Percentiles rank a stretch among this genome's conserved stretches.
phyloP scores from a whole-genome alignment of 805 yeast genomes.

The Candida glaebosa region DNA sequence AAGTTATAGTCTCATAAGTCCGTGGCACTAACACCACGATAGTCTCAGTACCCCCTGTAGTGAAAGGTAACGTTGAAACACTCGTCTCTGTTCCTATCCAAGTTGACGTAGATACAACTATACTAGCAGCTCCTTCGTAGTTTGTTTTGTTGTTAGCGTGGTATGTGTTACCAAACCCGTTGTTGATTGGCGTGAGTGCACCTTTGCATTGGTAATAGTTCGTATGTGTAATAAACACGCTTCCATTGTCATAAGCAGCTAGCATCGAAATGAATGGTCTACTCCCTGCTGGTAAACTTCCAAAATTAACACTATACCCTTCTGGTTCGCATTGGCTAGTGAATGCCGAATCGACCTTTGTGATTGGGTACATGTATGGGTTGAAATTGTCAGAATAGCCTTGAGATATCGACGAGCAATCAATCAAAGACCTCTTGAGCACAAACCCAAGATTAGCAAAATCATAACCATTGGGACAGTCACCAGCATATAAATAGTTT shows the following conservation, averaged over 20 bases:
- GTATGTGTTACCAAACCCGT: too few species aligned
- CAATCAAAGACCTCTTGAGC: constrained; percentile 10
- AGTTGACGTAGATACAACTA: constrained; percentile 15
- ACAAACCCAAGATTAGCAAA: constrained; percentile 20
- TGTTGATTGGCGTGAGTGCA: neutral
- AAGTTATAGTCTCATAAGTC: too few species aligned
- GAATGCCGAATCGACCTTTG: constrained; percentile 5
- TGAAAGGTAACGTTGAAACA: constrained; percentile 17
- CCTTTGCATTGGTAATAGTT: constrained; percentile 13
- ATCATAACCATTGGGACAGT: constrained; percentile 19
- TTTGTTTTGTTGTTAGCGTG: too few species aligned
- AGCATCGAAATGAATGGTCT: constrained; percentile 19
- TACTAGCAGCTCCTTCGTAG: constrained; percentile 5
- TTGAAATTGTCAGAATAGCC: constrained; percentile 19
- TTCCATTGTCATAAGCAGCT: constrained; percentile 9
- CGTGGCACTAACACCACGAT: constrained; percentile 20
- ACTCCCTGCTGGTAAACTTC: constrained; percentile 25
- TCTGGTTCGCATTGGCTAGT: constrained; percentile 14
- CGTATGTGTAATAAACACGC: too few species aligned
- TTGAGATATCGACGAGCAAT: constrained; percentile 18
- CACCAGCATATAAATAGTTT: constrained; percentile 11
- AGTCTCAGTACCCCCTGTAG: constrained; percentile 14
- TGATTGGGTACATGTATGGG: constrained; percentile 18
- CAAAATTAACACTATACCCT: constrained; percentile 11
- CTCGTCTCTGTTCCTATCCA: constrained; percentile 17